Conservation (phyloP, 495 filamentous ascomycete species). For the Tuber umbilicatum region DNA sequence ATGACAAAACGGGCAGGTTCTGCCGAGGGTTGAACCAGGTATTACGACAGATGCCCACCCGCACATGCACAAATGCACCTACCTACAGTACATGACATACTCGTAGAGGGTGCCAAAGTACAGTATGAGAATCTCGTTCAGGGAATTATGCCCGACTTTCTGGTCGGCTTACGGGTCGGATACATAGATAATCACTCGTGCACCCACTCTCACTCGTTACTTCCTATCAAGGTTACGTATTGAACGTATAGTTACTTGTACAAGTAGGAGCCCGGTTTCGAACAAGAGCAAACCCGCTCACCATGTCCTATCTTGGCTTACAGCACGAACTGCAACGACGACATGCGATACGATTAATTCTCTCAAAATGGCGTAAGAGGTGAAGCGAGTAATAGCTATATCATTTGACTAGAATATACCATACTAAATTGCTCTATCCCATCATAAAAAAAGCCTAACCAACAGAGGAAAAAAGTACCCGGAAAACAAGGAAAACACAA, state of each 20-base stretch:
- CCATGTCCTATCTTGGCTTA: background rate
- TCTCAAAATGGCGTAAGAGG: background rate
- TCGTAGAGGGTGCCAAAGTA: no score
- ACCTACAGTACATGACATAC: no score
- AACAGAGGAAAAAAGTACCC: background rate
- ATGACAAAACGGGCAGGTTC: no score
- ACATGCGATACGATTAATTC: background rate
- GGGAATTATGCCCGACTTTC: background rate
- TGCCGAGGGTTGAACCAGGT: no score
- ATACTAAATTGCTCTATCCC: background rate
- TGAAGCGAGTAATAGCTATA: background rate
- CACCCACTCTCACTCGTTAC: background rate
- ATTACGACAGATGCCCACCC: no score
- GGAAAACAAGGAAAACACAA: background rate
- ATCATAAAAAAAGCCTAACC: background rate
- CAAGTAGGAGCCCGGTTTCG: no score
- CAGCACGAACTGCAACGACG: background rate
- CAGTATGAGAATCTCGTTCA: no score
- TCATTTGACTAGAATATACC: background rate
- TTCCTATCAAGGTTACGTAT: background rate
- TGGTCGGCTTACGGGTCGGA: background rate
- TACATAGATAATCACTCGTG: background rate
- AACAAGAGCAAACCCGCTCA: background rate
- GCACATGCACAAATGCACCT: no score
- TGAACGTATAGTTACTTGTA: no score